These are phyloP conservation scores for Apiospora phragmitis DNA, from an alignment of 2,329 filamentous ascomycete species.

Conservation along the genomic window DNA sequence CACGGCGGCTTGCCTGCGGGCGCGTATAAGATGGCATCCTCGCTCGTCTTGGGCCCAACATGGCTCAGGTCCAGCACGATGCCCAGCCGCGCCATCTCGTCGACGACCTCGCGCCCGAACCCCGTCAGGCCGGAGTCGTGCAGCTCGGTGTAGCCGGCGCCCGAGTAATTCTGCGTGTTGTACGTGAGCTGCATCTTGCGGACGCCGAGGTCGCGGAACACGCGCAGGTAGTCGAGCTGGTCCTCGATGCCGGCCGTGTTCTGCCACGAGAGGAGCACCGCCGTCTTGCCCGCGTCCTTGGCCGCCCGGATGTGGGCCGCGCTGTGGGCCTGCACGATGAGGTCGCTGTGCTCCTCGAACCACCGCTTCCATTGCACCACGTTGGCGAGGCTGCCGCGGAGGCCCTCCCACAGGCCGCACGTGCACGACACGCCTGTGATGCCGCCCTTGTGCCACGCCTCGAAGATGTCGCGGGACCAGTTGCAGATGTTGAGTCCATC, in stretches of 20 bases:
- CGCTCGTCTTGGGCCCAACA: conserved; percentile 35
- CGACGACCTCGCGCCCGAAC: conserved; percentile 23
- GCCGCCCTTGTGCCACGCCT: conserved; percentile 38
- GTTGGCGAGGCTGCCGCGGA: conserved; percentile 37
- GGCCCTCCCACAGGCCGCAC: conserved; percentile 40
- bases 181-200: conserved; percentile 44
- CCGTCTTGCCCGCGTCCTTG: conserved; percentile 25
- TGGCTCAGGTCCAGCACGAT: conserved; percentile 38
- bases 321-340: conserved; percentile 39
- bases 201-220: conserved; percentile 41
- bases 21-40: conserved; percentile 31
- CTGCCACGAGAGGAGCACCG: conserved; percentile 14
- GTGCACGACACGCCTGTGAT: conserved; percentile 43
- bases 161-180: conserved; percentile 43
- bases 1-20: conserved; percentile 38
- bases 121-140: conserved; percentile 37
- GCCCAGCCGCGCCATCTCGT: conserved; percentile 27
- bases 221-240: conserved; percentile 37
- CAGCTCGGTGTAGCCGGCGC: conserved; percentile 38
- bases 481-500: conserved; percentile 43
- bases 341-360: conserved; percentile 41
- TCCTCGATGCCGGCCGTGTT: conserved; percentile 42
- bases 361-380: conserved; percentile 43
- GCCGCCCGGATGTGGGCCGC: conserved; percentile 38
- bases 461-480: conserved; percentile 39